Evolutionary conservation across 768 basidiomycete genomes (phyloP), one percentile per base, ranked within the genome.

Genomic region (Dacryopinax primogenitus): DNA sequence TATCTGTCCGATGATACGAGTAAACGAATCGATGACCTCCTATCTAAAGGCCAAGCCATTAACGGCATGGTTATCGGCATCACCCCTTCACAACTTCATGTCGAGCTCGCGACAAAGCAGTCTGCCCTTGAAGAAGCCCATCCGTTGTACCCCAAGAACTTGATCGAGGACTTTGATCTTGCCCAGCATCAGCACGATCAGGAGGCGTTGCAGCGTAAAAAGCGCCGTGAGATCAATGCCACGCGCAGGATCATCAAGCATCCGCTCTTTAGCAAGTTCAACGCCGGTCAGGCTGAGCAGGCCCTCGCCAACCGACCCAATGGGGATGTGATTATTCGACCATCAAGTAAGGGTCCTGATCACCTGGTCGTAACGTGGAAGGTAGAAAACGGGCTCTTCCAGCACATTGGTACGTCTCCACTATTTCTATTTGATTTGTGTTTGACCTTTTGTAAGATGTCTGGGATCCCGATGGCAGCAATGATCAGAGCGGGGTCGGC

Each of bases 281-380:
- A 91, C 68, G 85, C 90, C 6, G 78, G 81, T 15, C 88, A 96
- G 69, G 94, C 96, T 1, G 96, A 98, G 76, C 81, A 85, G 35
- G 89, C 87, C 72, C 79, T 99, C 67, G 88, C 91, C 69, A 86
- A 86, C 69, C 90, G 92, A 73, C 92, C 93, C 70, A 84, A 91
- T 21, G 96, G 96, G 11, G 96, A 98, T 74, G 94, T 95, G 39
- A 90, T 98, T 41, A 92, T 99, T 68, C 81, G 96, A 47, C 96
- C 96, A 0, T 95, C 93, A 18, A 97, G 95, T 2, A 93, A 94
- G 75, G 95, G 95, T 15, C 77, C 81, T 36, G 84, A 96, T 70
- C 96, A 98, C 76, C 80, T 99, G 36, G 95, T 95, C 45, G 88
- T 99, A 11, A 99, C 96, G 0, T 99, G 96, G 96, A 99, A 98